Percentiles rank a stretch among this genome's conserved stretches.
Evolutionary conservation across 768 basidiomycete species (phyloP).

Genomic region (Psilocybe subaeruginosa): DNA sequence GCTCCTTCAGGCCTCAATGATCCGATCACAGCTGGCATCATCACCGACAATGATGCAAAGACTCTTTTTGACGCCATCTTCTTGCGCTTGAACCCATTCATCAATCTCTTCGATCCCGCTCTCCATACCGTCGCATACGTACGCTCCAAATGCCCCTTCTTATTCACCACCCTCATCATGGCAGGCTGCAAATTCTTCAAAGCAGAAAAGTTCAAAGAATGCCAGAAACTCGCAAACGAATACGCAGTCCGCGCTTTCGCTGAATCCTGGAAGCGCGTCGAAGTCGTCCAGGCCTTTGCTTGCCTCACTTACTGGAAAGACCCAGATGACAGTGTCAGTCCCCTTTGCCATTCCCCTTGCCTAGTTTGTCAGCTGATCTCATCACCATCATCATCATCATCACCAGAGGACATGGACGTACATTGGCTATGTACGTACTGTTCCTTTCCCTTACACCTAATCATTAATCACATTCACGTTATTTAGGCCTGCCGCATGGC

Average conservation of each 20-base stretch:
- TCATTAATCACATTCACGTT: constrained; percentile 10
- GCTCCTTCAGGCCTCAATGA: constrained; percentile 51
- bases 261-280: constrained; percentile 79
- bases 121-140: constrained; percentile 82
- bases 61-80: constrained; percentile 80
- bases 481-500: constrained; percentile 84
- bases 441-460: constrained; percentile 9
- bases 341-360: constrained; percentile 10
- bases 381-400: background rate
- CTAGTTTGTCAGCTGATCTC: constrained; percentile 19
- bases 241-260: constrained; percentile 79
- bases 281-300: constrained; percentile 88
- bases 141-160: constrained; percentile 76
- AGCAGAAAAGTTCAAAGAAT: constrained; percentile 64
- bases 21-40: constrained; percentile 71
- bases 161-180: constrained; percentile 86
- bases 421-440: constrained; percentile 73
- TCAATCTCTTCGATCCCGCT: constrained; percentile 87
- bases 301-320: constrained; percentile 92
- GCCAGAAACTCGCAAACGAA: constrained; percentile 73
- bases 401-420: constrained; percentile 82
- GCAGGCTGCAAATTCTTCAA: constrained; percentile 85
- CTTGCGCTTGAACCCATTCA: constrained; percentile 85
- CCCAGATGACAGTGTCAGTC: constrained; percentile 76
- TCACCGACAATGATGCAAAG: constrained; percentile 71